Conservation (phyloP, 345 rosid genomes). For the Clarkia xantiana region DNA sequence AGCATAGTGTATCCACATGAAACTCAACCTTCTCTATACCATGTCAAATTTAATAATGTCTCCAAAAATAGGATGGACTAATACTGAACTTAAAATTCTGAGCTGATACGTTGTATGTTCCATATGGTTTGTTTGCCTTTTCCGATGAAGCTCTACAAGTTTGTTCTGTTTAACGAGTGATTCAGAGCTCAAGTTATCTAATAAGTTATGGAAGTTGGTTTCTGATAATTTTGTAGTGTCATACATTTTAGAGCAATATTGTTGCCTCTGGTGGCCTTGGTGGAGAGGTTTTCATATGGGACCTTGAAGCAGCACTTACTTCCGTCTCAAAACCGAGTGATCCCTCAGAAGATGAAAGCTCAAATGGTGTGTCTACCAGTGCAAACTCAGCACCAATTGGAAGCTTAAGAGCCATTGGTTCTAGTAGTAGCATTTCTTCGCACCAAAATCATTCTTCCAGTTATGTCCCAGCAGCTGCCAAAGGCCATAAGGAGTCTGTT, state of each 20-base stretch:
- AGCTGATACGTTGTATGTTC: too few relatives aligned
- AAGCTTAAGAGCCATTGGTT: conserved; percentile 65
- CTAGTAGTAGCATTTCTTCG: conserved; percentile 63
- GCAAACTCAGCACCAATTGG: conserved; percentile 46
- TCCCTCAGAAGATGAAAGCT: conserved; percentile 56
- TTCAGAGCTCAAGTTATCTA: too few relatives aligned
- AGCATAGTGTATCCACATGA: too few relatives aligned
- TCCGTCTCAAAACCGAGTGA: conserved; percentile 68
- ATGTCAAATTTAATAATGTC: too few relatives aligned
- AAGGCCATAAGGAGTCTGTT: conserved; percentile 99
- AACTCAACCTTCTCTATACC: too few relatives aligned
- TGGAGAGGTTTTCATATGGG: conserved; percentile 99
- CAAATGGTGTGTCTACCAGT: conserved; percentile 51
- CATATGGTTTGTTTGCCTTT: too few relatives aligned
- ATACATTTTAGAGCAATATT: conserved; percentile 70
- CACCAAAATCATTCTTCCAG: conserved; percentile 66
- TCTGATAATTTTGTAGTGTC: conserved; percentile 60
- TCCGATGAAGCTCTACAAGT: too few relatives aligned
- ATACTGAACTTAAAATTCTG: too few relatives aligned
- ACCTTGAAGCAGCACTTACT: conserved; percentile 75
- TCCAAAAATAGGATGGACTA: too few relatives aligned
- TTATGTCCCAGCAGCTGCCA: conserved; percentile 62
- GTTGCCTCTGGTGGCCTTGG: conserved; percentile 99
- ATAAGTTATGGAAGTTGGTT: conserved; percentile 20
- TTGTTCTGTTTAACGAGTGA: too few relatives aligned